Conservation (phyloP, 805 yeast genomes). For the Lipomyces oligophaga region DNA sequence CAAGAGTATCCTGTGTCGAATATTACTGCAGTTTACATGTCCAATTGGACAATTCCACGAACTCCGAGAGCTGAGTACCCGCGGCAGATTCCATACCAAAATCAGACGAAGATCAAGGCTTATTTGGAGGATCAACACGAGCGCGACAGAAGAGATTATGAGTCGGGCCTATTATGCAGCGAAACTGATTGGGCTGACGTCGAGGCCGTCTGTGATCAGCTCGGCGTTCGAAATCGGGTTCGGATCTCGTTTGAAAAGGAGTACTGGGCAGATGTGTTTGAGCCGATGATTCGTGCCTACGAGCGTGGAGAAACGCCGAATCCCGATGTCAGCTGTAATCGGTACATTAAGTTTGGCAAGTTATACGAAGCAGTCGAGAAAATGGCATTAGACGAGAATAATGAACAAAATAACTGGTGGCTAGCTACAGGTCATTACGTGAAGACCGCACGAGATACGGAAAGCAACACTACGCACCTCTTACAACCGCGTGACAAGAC, state of each 20-base stretch:
- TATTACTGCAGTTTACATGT: conserved; percentile 85
- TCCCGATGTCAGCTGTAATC: conserved; percentile 89
- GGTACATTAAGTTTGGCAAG: conserved; percentile 79
- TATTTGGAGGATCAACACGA: conserved; percentile 1
- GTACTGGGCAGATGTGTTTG: conserved; percentile 89
- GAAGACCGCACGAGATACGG: conserved; percentile 23
- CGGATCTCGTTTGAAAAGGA: conserved; percentile 82
- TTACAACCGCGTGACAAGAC: conserved; percentile 53
- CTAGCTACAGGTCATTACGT: conserved; percentile 68
- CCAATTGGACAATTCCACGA: conserved; percentile 62
- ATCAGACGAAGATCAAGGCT: conserved; percentile 3
- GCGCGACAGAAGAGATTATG: conserved; percentile 8
- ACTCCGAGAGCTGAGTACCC: conserved; percentile 15
- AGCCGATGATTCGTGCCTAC: conserved; percentile 81
- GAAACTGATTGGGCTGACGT: conserved; percentile 91
- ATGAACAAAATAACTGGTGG: conserved; percentile 56
- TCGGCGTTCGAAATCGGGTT: conserved; percentile 66
- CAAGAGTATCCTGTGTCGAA: conserved; percentile 45
- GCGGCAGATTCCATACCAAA: background rate
- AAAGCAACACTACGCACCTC: conserved; percentile 44
- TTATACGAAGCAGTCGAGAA: conserved; percentile 49
- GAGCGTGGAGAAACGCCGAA: conserved; percentile 79
- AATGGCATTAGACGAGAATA: conserved; percentile 35
- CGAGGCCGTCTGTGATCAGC: conserved; percentile 53
- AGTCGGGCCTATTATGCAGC: conserved; percentile 37